These are phyloP conservation scores for Zygotorulaspora danielsina DNA, from an alignment of 805 yeast species.

Conservation along the genomic window DNA sequence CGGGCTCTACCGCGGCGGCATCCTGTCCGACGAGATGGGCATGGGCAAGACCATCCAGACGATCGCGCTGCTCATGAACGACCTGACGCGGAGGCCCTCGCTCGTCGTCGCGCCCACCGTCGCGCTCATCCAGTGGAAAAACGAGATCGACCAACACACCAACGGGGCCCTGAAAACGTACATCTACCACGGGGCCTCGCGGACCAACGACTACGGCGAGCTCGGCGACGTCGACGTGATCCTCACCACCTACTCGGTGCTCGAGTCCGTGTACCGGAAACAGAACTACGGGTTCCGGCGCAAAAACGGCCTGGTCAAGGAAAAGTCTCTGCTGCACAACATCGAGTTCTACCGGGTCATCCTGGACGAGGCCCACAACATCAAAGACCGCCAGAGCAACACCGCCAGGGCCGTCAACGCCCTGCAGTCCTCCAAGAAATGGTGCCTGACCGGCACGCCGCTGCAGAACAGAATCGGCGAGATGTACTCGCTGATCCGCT, in stretches of 20 bases:
- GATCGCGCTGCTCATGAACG: conserved; percentile 76
- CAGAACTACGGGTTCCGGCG: conserved; percentile 80
- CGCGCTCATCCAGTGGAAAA: conserved; percentile 97
- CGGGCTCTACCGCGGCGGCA: conserved; percentile 77
- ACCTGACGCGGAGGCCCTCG: conserved; percentile 63
- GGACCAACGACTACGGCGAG: conserved; percentile 55
- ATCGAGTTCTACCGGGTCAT: conserved; percentile 79
- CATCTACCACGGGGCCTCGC: conserved; percentile 81
- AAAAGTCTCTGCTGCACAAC: conserved; percentile 67
- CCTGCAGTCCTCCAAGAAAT: conserved; percentile 65
- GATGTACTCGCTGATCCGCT: conserved; percentile 85
- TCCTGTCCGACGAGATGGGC: conserved; percentile 98
- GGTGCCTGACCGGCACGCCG: conserved; percentile 97
- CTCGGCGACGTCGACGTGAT: conserved; percentile 62
- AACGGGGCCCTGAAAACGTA: conserved; percentile 62
- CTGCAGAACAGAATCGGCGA: conserved; percentile 95
- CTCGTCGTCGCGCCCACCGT: conserved; percentile 96
- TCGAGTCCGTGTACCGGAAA: conserved; percentile 82
- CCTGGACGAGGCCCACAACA: conserved; percentile 95
- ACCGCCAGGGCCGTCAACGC: conserved; percentile 89
- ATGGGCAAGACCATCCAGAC: conserved; percentile 99
- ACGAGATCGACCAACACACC: conserved; percentile 85
- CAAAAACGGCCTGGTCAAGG: conserved; percentile 65
- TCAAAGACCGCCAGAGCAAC: conserved; percentile 89
- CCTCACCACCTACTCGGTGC: conserved; percentile 86